These are phyloP conservation scores for Mycena leptocephala DNA, from an alignment of 768 basidiomycete species.

Conservation along the genomic window DNA sequence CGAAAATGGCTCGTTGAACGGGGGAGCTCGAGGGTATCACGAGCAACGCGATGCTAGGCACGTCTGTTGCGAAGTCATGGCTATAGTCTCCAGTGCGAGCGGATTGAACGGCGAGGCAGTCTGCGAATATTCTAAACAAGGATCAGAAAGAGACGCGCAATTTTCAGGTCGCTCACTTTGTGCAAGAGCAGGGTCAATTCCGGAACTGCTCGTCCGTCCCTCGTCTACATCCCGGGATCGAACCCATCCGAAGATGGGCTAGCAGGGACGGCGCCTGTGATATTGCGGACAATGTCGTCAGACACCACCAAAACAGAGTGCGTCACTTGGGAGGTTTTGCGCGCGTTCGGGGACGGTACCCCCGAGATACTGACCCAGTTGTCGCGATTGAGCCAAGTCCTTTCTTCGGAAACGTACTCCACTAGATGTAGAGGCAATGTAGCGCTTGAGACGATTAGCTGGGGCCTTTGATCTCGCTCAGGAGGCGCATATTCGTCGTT, in stretches of 20 bases:
- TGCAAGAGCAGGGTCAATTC: conserved; percentile 37
- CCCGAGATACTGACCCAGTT: conserved; percentile 60
- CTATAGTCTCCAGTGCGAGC: conserved; percentile 76
- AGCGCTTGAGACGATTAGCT: conserved; percentile 80
- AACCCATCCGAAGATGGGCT: conserved; percentile 31
- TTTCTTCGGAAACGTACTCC: conserved; percentile 69
- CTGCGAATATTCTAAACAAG: conserved; percentile 57
- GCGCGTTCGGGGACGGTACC: neutral
- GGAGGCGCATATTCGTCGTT: conserved; percentile 29
- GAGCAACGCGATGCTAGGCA: conserved; percentile 77
- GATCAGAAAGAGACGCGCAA: conserved; percentile 21
- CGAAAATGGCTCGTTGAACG: conserved; percentile 75
- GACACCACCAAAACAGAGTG: conserved; percentile 79
- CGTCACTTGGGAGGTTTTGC: conserved; percentile 8
- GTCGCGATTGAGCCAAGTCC: conserved; percentile 70
- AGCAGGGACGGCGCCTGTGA: conserved; percentile 61
- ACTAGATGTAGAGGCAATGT: conserved; percentile 73
- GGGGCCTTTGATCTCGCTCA: conserved; percentile 54
- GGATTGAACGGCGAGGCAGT: conserved; percentile 71
- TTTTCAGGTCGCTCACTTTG: conserved; percentile 41
- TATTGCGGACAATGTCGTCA: conserved; percentile 70
- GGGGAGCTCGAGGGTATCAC: conserved; percentile 76
- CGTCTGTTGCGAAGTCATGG: conserved; percentile 81
- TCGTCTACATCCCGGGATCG: conserved; percentile 28
- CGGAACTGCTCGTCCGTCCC: conserved; percentile 30